phyloP scores from a whole-genome alignment of 2,329 filamentous ascomycete genomes.

The Aspergillus hiratsukae region DNA sequence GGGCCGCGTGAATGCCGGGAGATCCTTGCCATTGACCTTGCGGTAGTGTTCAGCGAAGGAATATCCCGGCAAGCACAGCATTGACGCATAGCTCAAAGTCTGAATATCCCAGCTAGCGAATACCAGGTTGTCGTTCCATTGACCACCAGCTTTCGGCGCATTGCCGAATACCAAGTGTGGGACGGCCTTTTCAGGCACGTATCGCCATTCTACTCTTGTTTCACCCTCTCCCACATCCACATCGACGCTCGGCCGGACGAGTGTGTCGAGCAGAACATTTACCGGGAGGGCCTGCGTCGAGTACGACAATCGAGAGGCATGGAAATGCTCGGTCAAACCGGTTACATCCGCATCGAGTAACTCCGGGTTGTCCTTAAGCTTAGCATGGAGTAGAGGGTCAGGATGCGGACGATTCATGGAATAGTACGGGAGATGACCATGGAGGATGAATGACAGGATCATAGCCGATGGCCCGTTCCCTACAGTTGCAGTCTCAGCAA shows the following conservation, averaged over 20 bases:
- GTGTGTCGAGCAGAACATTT: slow-evolving; percentile 57
- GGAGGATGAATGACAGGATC: slow-evolving; percentile 59
- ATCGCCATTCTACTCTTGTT: slow-evolving; percentile 53
- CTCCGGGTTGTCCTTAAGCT: slow-evolving; percentile 45
- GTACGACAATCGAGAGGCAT: slow-evolving; percentile 54
- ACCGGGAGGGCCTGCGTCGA: slow-evolving; percentile 58
- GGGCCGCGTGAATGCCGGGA: slow-evolving; percentile 53
- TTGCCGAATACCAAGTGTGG: slow-evolving; percentile 53
- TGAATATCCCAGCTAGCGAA: slow-evolving; percentile 54
- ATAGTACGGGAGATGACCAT: slow-evolving; percentile 58
- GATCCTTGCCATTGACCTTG: slow-evolving; percentile 34
- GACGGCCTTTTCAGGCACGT: slow-evolving; percentile 48
- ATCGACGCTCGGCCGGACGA: slow-evolving; percentile 56
- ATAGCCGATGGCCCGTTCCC: slow-evolving; percentile 60
- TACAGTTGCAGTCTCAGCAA: slow-evolving; percentile 22
- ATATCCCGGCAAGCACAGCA: slow-evolving; percentile 58
- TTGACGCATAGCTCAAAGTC: slow-evolving; percentile 58
- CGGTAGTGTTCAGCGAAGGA: slow-evolving; percentile 52
- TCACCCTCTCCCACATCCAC: slow-evolving; percentile 48
- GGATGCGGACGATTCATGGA: slow-evolving; percentile 48
- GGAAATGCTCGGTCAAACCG: slow-evolving; percentile 54
- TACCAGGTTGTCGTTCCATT: slow-evolving; percentile 55
- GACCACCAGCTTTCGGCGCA: slow-evolving; percentile 49
- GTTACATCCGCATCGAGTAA: slow-evolving; percentile 47
- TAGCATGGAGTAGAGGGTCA: slow-evolving; percentile 53